phyloP scores from a whole-genome alignment of 768 basidiomycete species.

The Sporobolomyces phaffii region DNA sequence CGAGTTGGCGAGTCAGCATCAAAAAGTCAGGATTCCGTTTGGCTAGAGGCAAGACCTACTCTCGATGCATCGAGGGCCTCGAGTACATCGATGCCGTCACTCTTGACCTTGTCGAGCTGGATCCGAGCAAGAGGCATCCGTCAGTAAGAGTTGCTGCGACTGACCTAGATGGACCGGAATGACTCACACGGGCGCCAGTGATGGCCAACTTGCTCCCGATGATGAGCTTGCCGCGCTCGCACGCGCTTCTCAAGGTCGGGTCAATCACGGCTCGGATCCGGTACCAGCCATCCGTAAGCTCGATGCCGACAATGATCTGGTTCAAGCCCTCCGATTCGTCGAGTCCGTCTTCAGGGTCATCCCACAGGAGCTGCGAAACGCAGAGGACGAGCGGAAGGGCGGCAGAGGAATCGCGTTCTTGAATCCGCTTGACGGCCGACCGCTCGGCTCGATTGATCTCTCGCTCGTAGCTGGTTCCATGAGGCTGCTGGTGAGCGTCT shows the following conservation, averaged over 20 bases:
- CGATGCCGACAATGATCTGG: slow-evolving; percentile 57
- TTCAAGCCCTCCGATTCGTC: slow-evolving; percentile 40
- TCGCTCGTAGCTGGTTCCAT: slow-evolving; percentile 66
- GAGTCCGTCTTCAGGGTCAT: slow-evolving; percentile 41
- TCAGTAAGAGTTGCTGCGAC: no score
- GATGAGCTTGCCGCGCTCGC: slow-evolving; percentile 60
- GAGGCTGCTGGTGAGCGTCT: neutral
- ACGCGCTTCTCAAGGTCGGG: slow-evolving; percentile 62
- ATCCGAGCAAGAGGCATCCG: neutral
- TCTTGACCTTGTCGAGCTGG: slow-evolving; percentile 60
- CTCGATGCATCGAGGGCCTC: slow-evolving; percentile 58
- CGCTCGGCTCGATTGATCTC: slow-evolving; percentile 72
- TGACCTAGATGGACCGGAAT: no score
- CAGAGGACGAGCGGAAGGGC: slow-evolving; percentile 76
- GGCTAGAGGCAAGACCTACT: neutral
- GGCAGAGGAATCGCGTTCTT: slow-evolving; percentile 74
- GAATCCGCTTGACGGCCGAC: slow-evolving; percentile 71
- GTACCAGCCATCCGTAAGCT: slow-evolving; percentile 99
- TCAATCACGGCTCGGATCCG: slow-evolving; percentile 71
- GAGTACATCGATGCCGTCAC: slow-evolving; percentile 74
- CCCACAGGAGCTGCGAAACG: slow-evolving; percentile 66
- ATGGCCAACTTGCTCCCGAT: slow-evolving; percentile 79
- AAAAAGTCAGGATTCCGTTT: no score
- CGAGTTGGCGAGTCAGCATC: slow-evolving; percentile 42
- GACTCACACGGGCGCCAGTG: slow-evolving; percentile 69